Base-by-base conservation (phyloP, 225 moss, liverwort and hornwort genomes). In the Anthoceros angustus region DNA sequence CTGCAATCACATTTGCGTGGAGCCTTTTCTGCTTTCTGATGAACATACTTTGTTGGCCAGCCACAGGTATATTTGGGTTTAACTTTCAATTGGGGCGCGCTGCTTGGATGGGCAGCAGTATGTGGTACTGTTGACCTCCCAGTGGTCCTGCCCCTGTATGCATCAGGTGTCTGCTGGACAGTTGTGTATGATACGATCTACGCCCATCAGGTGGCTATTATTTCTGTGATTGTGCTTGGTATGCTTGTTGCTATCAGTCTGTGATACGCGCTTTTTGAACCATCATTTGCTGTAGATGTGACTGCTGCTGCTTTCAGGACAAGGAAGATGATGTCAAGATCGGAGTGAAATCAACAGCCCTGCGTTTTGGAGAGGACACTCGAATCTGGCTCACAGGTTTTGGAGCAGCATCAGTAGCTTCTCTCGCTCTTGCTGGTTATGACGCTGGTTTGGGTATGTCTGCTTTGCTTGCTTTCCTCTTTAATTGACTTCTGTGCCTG, bases 1-100 rank as follows among this genome's bases (percentile, higher is more conserved):
- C 25, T 0, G 5, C 67, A 26, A 18, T 63, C 42, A 40, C 2
- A 39, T 38, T 40, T 49, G 20, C 45, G 12, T 23, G 15, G 21
- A 67, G 62, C 46, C 46, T 48, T 6, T 48, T 18, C 46, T 12
- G 14, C 5, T 48, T 12, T 12, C 46, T 48, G 46, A 32, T 32
- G 32, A 4, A 32, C 32, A 32, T 32, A 32, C 32, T 32, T 32
- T 12, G 55, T 55, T 18, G 66, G 49, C 80, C 92, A 98, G 98
- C 98, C 98, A 63, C 98, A 99, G 78, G 98, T 89, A n/a, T 99
- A 78, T 72, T 75, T 99, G 73, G 95, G 98, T 61, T 87, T 99
- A 84, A 92, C 98, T 50, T 92, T 99, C 87, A 99, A 99, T 79
- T 99, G 98, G 98, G 98, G 98, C 71, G 92, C 98, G 26, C 81